Evolutionary conservation across 2,329 filamentous ascomycete genomes (phyloP).

Genomic region (Fusarium pilosicola): DNA sequence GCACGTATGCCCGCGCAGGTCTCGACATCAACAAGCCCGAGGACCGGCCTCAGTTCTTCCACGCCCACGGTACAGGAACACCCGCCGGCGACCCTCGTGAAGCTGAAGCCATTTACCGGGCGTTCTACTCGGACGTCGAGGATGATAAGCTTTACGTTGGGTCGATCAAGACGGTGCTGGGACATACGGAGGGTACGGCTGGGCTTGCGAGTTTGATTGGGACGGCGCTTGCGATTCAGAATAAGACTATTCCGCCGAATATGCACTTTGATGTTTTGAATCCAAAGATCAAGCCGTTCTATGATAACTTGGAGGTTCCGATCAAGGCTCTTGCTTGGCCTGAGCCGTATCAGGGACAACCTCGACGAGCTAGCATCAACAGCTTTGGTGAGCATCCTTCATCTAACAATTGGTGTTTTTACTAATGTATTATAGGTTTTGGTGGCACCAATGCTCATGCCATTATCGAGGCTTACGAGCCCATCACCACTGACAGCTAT

Average conservation of each 20-base stretch:
- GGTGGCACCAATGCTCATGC: constrained; percentile 52
- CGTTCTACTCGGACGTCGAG: not conserved
- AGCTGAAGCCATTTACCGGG: not conserved
- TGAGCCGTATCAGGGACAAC: not conserved
- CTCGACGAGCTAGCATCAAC: constrained; percentile 46
- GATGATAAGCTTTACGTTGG: not conserved
- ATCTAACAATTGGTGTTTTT: too few species aligned
- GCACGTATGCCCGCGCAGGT: not conserved
- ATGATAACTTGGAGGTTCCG: not conserved
- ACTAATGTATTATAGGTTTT: constrained; percentile 14
- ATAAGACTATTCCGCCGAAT: not conserved
- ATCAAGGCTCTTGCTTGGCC: not conserved
- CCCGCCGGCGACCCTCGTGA: not conserved
- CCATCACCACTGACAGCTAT: fast-evolving
- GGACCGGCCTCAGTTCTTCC: not conserved
- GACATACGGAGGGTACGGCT: fast-evolving
- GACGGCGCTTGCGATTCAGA: not conserved
- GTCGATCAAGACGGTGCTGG: not conserved
- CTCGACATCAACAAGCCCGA: not conserved
- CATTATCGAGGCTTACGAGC: not conserved
- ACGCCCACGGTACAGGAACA: not conserved
- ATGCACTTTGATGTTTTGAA: not conserved
- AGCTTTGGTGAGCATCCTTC: constrained; percentile 44
- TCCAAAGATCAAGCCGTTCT: not conserved
- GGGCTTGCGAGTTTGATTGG: not conserved